These are phyloP conservation scores for Cynanchum wilfordii DNA, from an alignment of 257 asterid species.

Conservation along the genomic window DNA sequence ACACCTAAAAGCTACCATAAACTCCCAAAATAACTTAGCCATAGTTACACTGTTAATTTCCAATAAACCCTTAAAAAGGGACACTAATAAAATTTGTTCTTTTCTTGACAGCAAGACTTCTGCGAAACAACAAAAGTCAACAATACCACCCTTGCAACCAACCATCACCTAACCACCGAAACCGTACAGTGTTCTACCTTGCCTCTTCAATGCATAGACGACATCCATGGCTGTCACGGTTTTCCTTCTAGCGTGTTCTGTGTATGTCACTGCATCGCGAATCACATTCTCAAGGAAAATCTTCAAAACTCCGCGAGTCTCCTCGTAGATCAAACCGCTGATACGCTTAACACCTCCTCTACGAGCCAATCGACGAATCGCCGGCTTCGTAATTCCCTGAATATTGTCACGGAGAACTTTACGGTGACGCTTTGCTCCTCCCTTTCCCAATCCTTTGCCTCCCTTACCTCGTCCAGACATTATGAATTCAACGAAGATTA, in stretches of 20 bases:
- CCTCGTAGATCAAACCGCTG: conserved; percentile 28
- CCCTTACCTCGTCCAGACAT: conserved; percentile 39
- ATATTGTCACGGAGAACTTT: conserved; percentile 33
- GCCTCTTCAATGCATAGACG: conserved; percentile 31
- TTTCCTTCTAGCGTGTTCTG: conserved; percentile 35
- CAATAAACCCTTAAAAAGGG: background rate
- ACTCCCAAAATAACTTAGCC: background rate
- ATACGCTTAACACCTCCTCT: conserved; percentile 39
- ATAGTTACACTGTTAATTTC: background rate
- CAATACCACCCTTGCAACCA: background rate
- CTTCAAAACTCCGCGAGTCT: conserved; percentile 34
- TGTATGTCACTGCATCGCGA: conserved; percentile 34
- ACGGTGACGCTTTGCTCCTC: conserved; percentile 36
- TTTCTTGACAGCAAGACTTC: conserved; percentile 37
- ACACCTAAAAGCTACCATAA: too few species aligned
- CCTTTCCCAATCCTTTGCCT: conserved; percentile 35
- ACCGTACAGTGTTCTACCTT: conserved; percentile 30
- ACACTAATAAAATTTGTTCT: background rate
- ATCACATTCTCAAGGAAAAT: conserved; percentile 31
- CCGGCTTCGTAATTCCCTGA: conserved; percentile 34
- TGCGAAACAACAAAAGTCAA: conserved; percentile 9
- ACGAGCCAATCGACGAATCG: conserved; percentile 32
- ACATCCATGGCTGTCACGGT: conserved; percentile 39
- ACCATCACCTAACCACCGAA: conserved; percentile 24
- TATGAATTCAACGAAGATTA: background rate